Percentiles rank a stretch among this genome's conserved stretches.
Conservation (phyloP, 352 stramenopile genomes). For the Saprolegnia parasitica region DNA sequence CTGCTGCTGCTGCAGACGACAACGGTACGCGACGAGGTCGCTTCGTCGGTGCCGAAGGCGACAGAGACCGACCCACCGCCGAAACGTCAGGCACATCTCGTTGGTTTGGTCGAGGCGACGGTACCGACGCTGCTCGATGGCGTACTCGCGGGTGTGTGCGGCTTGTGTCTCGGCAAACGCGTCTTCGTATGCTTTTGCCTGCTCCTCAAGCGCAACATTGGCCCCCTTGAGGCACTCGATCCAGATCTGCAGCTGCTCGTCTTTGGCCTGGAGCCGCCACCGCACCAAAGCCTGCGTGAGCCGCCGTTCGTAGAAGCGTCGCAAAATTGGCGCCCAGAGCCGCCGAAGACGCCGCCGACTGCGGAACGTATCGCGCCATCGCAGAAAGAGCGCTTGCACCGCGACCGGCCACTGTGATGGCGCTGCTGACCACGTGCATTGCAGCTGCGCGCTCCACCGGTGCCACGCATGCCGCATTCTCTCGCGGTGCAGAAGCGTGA, state of each 20-base stretch:
- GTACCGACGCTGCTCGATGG: slow-evolving; percentile 14
- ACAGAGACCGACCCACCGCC: slow-evolving; percentile 21
- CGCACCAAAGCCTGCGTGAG: neutral
- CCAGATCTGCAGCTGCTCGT: slow-evolving; percentile 11
- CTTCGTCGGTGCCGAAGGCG: neutral
- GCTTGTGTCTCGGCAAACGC: neutral
- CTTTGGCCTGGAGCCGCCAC: slow-evolving; percentile 18
- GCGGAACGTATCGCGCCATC: neutral
- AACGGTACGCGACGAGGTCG: neutral
- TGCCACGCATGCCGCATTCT: slow-evolving; percentile 5
- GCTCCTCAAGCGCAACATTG: slow-evolving; percentile 18
- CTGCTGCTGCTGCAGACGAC: neutral
- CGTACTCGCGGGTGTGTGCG: neutral
- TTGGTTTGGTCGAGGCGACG: slow-evolving; percentile 19
- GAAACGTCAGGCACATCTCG: slow-evolving; percentile 23
- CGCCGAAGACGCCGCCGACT: neutral
- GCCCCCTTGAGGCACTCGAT: slow-evolving; percentile 7
- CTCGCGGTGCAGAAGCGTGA: neutral
- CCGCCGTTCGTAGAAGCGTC: neutral
- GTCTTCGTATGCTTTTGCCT: neutral
- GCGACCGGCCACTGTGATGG: neutral
- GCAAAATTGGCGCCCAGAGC: neutral
- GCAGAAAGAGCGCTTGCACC: neutral
- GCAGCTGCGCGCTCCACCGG: neutral
- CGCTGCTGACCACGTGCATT: neutral